Evolutionary conservation across 805 yeast genomes (phyloP), one percentile per base, ranked within the genome.

Genomic region (Brettanomyces bruxellensis): DNA sequence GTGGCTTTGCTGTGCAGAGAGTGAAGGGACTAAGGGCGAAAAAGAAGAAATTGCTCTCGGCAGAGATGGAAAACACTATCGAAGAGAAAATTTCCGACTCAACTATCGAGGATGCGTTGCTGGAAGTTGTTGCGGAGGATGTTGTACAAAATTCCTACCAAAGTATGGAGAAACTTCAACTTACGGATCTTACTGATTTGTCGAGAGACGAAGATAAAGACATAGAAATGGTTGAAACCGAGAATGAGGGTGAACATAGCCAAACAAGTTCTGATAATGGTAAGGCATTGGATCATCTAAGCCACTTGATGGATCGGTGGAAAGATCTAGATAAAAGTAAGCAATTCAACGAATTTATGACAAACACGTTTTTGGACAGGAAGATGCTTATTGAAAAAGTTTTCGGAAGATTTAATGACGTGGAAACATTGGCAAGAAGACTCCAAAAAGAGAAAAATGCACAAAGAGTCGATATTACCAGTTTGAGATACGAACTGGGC

Each of bases 391-490:
- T 64, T 18, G 60, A 57, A 36, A 58, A 61, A 12, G 76, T 89
- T 3, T 73, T 81, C 36, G 80, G 83, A 58, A 70, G 99, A 48
- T 90, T 93, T 56, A 78, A 76, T 46, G 98, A 91, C 58, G 95
- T 91, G 44, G 98, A 93, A 60, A 78, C 83, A 5, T 72, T 90
- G 55, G 98, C 98, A 2, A 81, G 93, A 56, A 85, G 79, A 57
- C 72, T 86, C 49, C 86, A 90, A 47, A 83, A 82, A 57, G 95
- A 86, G 53, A 81, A 76, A 54, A 76, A 73, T 50, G 57, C 61
- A 45, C 69, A 75, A 46, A 70, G 73, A 30, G 73, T 69, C 41
- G 83, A 77, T 50, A 54, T 75, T 23, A 65, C 67, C 41, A 58
- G 55, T 25, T 49, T 76, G 9, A 58, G 58, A 4, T 56, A 55